A percentile compares a stretch with the other conserved stretches of the same genome.
phyloP scores from a whole-genome alignment of 495 filamentous ascomycete species.

The Penicillium cosmopolitanum region DNA sequence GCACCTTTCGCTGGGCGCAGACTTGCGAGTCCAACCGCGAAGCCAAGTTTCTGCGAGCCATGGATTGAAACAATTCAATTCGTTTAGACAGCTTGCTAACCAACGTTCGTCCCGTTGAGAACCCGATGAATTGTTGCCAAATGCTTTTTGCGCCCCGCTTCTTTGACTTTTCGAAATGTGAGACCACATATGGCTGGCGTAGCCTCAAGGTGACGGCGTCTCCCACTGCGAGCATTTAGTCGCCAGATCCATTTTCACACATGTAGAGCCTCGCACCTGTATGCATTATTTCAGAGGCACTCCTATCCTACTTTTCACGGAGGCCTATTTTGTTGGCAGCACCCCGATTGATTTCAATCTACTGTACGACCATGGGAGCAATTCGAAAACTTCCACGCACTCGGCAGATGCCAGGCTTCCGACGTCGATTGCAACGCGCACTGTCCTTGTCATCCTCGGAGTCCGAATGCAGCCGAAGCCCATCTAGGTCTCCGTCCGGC shows the following conservation, averaged over 20 bases:
- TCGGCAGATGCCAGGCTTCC: constrained; percentile 1
- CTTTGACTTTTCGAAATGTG: not conserved
- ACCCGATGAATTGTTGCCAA: not conserved
- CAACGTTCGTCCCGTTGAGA: not conserved
- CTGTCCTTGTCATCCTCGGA: constrained; percentile 1
- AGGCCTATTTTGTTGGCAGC: not conserved
- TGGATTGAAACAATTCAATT: not conserved
- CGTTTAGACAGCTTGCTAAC: not conserved
- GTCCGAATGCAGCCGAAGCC: constrained; percentile 1
- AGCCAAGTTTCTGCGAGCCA: not conserved
- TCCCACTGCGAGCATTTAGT: not conserved
- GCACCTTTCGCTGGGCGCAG: not conserved
- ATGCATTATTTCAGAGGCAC: not conserved
- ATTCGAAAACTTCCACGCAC: not conserved
- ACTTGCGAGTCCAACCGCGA: not conserved
- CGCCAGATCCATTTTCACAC: not conserved
- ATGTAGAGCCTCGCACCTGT: no score
- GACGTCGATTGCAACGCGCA: constrained; percentile 2
- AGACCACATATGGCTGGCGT: not conserved
- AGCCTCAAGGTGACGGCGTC: not conserved
- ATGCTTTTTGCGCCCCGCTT: not conserved
- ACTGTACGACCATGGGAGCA: not conserved
- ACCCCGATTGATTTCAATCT: not conserved
- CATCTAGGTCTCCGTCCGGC: not conserved
- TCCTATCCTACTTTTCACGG: not conserved